Conservation (phyloP, 768 basidiomycete species). For the Clitopilus passeckerianus region DNA sequence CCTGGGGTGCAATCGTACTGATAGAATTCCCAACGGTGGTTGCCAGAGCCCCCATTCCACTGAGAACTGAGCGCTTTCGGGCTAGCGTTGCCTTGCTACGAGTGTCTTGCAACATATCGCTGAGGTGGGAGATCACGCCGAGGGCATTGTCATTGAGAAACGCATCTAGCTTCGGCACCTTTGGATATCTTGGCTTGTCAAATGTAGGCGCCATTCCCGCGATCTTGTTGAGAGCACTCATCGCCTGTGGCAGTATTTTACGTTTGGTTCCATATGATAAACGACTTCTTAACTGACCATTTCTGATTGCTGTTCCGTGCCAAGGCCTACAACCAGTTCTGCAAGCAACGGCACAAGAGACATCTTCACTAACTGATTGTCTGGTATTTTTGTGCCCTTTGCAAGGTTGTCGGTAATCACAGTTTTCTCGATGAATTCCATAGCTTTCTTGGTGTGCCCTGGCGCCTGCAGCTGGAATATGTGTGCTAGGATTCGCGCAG, state of each 20-base stretch:
- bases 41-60: conserved; percentile 75
- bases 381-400: conserved; percentile 28
- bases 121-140: conserved; percentile 80
- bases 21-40: conserved; percentile 65
- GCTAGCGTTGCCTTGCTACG: conserved; percentile 67
- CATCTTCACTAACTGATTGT: conserved; percentile 55
- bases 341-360: conserved; percentile 67
- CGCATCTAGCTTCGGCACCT: conserved; percentile 34
- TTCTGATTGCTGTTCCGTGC: conserved; percentile 53
- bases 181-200: neutral
- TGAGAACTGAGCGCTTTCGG: conserved; percentile 73
- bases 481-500: conserved; percentile 58
- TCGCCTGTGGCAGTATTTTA: conserved; percentile 20
- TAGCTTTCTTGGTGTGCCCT: conserved; percentile 49
- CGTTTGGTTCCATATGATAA: neutral
- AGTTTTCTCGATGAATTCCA: conserved; percentile 59
- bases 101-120: conserved; percentile 81
- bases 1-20: conserved; percentile 82
- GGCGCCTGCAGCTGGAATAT: conserved; percentile 57
- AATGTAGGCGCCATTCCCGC: conserved; percentile 26
- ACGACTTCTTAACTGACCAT: conserved; percentile 31
- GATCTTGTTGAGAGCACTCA: conserved; percentile 31
- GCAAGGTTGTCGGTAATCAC: conserved; percentile 41
- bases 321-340: conserved; percentile 73
- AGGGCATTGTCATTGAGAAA: conserved; percentile 78